A percentile compares a stretch with the other conserved stretches of the same genome.
Conservation (phyloP, 139 green algal species). For the Astrephomene gubernaculifera region DNA sequence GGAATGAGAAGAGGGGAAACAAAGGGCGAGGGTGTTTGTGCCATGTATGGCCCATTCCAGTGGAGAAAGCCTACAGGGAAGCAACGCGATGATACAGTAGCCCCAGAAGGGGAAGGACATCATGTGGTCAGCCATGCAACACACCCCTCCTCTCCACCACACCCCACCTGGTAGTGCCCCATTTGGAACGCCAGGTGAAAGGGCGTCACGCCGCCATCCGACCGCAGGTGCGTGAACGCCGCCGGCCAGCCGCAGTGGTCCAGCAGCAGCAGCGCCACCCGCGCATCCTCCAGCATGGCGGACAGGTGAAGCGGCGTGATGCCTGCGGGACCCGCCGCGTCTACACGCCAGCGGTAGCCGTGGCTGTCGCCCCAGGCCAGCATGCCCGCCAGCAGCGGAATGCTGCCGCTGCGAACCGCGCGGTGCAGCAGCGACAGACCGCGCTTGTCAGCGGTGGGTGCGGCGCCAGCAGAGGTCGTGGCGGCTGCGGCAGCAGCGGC, state of each 20-base stretch:
- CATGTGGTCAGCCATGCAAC: too few species aligned
- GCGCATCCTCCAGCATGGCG: constrained; percentile 61
- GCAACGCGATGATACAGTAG: too few species aligned
- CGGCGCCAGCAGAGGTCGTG: background rate
- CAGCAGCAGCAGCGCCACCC: constrained; percentile 60
- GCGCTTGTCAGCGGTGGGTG: background rate
- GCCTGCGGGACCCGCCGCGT: constrained; percentile 50
- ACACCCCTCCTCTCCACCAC: too few species aligned
- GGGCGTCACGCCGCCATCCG: constrained; percentile 64
- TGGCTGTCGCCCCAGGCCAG: constrained; percentile 54
- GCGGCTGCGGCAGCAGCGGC: background rate
- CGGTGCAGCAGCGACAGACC: constrained; percentile 61
- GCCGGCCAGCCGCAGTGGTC: constrained; percentile 49
- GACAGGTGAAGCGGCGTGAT: constrained; percentile 71
- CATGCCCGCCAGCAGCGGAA: constrained; percentile 53
- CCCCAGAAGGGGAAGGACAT: too few species aligned
- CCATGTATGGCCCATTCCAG: too few species aligned
- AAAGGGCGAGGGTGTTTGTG: too few species aligned
- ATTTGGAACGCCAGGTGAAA: constrained; percentile 77
- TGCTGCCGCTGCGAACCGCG: constrained; percentile 51
- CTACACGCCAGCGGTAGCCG: constrained; percentile 53
- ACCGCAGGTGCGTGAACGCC: constrained; percentile 52
- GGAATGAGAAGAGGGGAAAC: too few species aligned
- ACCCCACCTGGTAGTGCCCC: constrained; percentile 64
- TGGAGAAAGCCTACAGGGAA: too few species aligned